Base-by-base conservation (phyloP, 768 basidiomycete genomes). In the Tylopilus vinaceipallidus region DNA sequence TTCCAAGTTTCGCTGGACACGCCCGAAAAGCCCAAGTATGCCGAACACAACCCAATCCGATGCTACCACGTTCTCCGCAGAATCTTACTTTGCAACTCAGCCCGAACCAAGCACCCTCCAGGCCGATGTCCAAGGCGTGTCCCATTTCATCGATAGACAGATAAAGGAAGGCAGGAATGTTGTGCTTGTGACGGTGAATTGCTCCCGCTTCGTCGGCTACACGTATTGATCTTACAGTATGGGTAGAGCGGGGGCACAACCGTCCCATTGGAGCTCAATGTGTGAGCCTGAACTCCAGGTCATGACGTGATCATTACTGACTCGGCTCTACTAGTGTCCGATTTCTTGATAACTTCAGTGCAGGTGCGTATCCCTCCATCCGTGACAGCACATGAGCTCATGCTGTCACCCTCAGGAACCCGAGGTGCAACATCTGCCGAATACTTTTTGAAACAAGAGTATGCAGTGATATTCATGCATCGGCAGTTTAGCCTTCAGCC, bases 391-490 rank as follows among this genome's bases (percentile, higher is more conserved):
- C 7, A 34, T 20, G 3, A 46, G 52, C 42, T 50, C 33, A 46
- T 39, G 38, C 45, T 40, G 35, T 47, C 33, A 9, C 56, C n/a
- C 48, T 20, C 48, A 91, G 95, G 95, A 45, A 99, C 97, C 17
- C 80, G 97, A 62, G 97, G 97, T 36, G 91, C 97, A 26, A 94
- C 95, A 0, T 98, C 97, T 17, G 95, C 97, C 2, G 97, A 99
- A 70, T 97, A 98, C 73, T 98, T 99, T 67, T 81, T 98, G 52
- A 82, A 87, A 59, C 84, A 89, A 7, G 89, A 87, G 49, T 98
- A 98, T 73, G 94, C 95, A 22, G 97, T 99, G 68, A 93, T 99
- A 58, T 99, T 99, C 74, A 89, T 99, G 82, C 95, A 99, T 69
- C 78, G 95, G 19, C 93, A 97, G 70, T 95, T 97, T 75, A 98